Evolutionary conservation across 176 grass and related monocot genomes (phyloP).

Genomic region (Ensete ventricosum): DNA sequence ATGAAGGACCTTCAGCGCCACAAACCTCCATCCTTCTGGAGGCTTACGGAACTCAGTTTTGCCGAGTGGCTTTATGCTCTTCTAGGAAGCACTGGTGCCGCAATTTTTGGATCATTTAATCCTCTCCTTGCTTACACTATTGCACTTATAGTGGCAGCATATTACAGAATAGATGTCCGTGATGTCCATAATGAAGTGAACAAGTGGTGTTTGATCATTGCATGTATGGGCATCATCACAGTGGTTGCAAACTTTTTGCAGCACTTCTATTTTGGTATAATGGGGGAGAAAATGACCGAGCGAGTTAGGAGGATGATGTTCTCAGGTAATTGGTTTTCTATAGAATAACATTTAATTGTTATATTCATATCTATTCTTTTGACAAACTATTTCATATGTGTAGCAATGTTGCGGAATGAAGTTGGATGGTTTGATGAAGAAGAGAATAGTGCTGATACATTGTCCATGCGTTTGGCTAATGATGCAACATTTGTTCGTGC

Average conservation of each 20-base stretch:
- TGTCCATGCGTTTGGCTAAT: conserved; percentile 94
- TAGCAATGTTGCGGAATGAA: conserved; percentile 96
- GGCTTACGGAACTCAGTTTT: conserved; percentile 80
- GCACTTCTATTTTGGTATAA: conserved; percentile 99
- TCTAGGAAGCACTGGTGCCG: conserved; percentile 90
- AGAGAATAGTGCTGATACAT: conserved; percentile 84
- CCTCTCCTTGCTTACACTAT: conserved; percentile 94
- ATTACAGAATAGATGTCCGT: conserved; percentile 67
- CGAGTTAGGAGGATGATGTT: conserved; percentile 99
- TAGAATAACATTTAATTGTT: conserved; percentile 5
- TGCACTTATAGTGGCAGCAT: conserved; percentile 81
- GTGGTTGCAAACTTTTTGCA: conserved; percentile 97
- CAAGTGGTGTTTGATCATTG: conserved; percentile 93
- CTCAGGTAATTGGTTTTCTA: conserved; percentile 54
- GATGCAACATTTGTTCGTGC: conserved; percentile 99
- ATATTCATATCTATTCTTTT: conserved; percentile 4
- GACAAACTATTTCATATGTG: conserved; percentile 29
- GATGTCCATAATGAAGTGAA: conserved; percentile 85
- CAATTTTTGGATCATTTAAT: conserved; percentile 98
- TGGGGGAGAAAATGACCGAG: conserved; percentile 99
- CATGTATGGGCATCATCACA: conserved; percentile 92
- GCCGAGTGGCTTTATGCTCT: conserved; percentile 99
- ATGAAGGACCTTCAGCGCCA: conserved; percentile 38
- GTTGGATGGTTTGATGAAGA: conserved; percentile 98
- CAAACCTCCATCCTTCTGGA: conserved; percentile 95